These are phyloP conservation scores for Yarrowia porcina DNA, from an alignment of 805 yeast genomes.

Conservation along the genomic window DNA sequence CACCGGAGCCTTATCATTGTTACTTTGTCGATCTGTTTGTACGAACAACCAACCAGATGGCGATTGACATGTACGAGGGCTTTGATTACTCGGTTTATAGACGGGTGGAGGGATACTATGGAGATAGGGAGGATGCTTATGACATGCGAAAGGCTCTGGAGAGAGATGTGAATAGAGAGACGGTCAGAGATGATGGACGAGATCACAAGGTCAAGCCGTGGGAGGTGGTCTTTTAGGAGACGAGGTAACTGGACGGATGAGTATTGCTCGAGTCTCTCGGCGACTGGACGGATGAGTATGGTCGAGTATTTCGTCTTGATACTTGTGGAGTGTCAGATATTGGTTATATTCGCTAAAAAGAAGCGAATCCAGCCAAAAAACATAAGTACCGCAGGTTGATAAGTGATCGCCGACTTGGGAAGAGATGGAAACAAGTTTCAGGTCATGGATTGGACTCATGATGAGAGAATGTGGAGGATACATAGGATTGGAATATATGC, in stretches of 20 bases:
- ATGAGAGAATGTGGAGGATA: neutral
- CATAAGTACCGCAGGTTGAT: too few relatives aligned
- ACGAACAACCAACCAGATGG: conserved; percentile 76
- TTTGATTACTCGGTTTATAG: conserved; percentile 82
- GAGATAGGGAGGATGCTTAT: conserved; percentile 47
- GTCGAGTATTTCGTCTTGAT: too few relatives aligned
- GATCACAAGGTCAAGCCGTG: conserved; percentile 14
- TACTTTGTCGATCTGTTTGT: conserved; percentile 90
- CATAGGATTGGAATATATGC: neutral
- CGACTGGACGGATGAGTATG: too few relatives aligned
- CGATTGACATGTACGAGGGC: conserved; percentile 77
- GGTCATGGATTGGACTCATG: neutral
- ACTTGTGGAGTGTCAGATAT: too few relatives aligned
- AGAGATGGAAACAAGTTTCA: neutral
- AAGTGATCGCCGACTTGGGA: too few relatives aligned
- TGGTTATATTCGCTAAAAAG: too few relatives aligned
- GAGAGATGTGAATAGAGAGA: conserved; percentile 33
- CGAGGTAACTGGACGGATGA: too few relatives aligned
- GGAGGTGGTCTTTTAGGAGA: conserved; percentile 18
- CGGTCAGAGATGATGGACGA: conserved; percentile 15
- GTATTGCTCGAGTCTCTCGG: too few relatives aligned
- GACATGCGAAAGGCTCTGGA: conserved; percentile 83
- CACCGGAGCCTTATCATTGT: conserved; percentile 66
- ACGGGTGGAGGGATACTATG: conserved; percentile 87
- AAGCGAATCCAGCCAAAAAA: too few relatives aligned